Conservation (phyloP, 495 filamentous ascomycete species). For the Penicillium verhagenii region DNA sequence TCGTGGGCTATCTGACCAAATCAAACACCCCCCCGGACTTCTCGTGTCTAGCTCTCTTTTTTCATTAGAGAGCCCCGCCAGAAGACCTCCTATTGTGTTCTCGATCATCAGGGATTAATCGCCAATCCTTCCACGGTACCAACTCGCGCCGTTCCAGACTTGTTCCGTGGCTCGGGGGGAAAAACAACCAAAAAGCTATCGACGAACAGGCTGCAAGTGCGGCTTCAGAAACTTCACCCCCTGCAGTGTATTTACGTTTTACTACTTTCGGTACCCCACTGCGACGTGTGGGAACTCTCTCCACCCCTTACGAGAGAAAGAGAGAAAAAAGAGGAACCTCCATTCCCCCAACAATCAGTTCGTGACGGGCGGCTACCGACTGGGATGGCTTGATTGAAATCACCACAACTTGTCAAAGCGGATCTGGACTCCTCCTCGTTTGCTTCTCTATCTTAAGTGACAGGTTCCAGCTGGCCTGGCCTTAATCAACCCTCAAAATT, state of each 20-base stretch:
- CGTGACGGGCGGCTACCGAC: slow-evolving; percentile 14
- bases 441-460: slow-evolving; percentile 13
- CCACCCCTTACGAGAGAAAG: slow-evolving; percentile 16
- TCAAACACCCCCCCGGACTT: background rate
- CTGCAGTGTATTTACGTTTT: slow-evolving; percentile 41
- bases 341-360: slow-evolving; percentile 8
- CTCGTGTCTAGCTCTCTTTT: background rate
- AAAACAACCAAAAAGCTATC: slow-evolving; percentile 4
- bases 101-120: background rate
- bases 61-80: background rate
- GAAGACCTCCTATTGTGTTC: background rate
- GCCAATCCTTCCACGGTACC: slow-evolving; percentile 16
- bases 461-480: slow-evolving; percentile 47
- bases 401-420: slow-evolving; percentile 7
- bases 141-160: slow-evolving; percentile 10
- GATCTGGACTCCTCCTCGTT: slow-evolving; percentile 13
- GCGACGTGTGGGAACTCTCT: slow-evolving; percentile 13
- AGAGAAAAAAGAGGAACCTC: slow-evolving; percentile 7
- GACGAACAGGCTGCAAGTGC: background rate
- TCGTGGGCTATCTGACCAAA: slow-evolving; percentile 3
- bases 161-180: slow-evolving; percentile 20
- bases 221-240: slow-evolving; percentile 13
- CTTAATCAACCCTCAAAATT: slow-evolving; percentile 16
- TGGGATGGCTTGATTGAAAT: slow-evolving; percentile 40
- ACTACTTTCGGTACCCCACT: slow-evolving; percentile 32